phyloP scores from a whole-genome alignment of 2,329 filamentous ascomycete species.

The Aplosporella prunicola region DNA sequence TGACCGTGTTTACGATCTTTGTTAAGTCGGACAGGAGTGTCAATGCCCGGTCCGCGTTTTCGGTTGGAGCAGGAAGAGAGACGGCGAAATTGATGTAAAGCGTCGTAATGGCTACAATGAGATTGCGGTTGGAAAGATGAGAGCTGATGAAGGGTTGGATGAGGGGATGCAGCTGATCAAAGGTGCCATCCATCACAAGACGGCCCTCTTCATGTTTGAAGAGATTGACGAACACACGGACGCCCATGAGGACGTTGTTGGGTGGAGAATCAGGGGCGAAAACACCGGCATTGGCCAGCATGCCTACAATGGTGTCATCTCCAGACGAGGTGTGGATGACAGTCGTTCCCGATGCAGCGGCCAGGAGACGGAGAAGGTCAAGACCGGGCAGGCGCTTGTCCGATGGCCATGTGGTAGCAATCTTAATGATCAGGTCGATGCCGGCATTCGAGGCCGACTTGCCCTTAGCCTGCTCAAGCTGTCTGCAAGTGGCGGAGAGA shows the following conservation, averaged over 20 bases:
- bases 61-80: conserved; percentile 47
- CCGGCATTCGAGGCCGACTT: conserved; percentile 32
- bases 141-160: conserved; percentile 53
- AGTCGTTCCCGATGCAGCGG: conserved; percentile 55
- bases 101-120: conserved; percentile 74
- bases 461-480: conserved; percentile 45
- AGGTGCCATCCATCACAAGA: conserved; percentile 43
- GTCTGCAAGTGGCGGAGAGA: conserved; percentile 51
- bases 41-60: conserved; percentile 40
- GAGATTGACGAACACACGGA: conserved; percentile 73
- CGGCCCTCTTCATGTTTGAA: conserved; percentile 69
- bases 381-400: conserved; percentile 72
- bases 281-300: conserved; percentile 49
- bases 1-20: conserved; percentile 54
- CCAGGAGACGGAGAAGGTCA: conserved; percentile 77
- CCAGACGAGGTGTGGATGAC: conserved; percentile 49
- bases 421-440: conserved; percentile 57
- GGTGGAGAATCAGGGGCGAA: conserved; percentile 51
- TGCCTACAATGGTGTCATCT: conserved; percentile 49
- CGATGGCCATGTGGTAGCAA: conserved; percentile 71
- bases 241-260: conserved; percentile 81
- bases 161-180: conserved; percentile 52
- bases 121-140: conserved; percentile 56
- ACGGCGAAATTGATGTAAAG: conserved; percentile 79
- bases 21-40: conserved; percentile 53